These are phyloP conservation scores for Aspergillus tamarii DNA, from an alignment of 2,329 filamentous ascomycete genomes.

Conservation along the genomic window DNA sequence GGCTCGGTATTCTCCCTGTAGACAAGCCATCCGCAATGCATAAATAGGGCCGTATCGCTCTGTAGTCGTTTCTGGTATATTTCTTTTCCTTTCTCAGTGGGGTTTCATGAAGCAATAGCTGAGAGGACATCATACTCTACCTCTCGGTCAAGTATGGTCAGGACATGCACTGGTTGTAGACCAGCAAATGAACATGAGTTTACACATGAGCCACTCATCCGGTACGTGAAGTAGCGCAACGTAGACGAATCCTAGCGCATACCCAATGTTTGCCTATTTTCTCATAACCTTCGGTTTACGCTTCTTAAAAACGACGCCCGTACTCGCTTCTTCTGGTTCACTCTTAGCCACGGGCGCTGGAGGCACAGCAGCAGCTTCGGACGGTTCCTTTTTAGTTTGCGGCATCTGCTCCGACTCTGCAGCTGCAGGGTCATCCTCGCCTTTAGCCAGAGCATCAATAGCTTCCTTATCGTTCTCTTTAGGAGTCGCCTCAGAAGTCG, in stretches of 20 bases:
- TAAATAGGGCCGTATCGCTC: neutral
- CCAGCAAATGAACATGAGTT: neutral
- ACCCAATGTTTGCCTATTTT: conserved; percentile 29
- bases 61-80: neutral
- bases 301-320: conserved; percentile 52
- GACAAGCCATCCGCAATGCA: neutral
- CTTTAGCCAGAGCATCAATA: conserved; percentile 11
- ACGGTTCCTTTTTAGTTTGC: conserved; percentile 11
- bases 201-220: neutral
- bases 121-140: neutral
- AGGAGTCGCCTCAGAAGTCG: conserved; percentile 14
- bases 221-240: neutral
- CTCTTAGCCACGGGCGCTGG: conserved; percentile 14
- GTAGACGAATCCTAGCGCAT: neutral
- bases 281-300: conserved; percentile 50
- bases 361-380: neutral
- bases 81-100: neutral
- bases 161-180: neutral
- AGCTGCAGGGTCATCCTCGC: conserved; percentile 20
- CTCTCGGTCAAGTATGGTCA: neutral
- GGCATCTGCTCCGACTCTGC: conserved; percentile 10
- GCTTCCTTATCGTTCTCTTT: conserved; percentile 15
- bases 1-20: neutral
- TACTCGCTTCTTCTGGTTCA: conserved; percentile 25
- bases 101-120: neutral